Evolutionary conservation across 306 rosid genomes (phyloP).

Genomic region (Malus sylvestris): DNA sequence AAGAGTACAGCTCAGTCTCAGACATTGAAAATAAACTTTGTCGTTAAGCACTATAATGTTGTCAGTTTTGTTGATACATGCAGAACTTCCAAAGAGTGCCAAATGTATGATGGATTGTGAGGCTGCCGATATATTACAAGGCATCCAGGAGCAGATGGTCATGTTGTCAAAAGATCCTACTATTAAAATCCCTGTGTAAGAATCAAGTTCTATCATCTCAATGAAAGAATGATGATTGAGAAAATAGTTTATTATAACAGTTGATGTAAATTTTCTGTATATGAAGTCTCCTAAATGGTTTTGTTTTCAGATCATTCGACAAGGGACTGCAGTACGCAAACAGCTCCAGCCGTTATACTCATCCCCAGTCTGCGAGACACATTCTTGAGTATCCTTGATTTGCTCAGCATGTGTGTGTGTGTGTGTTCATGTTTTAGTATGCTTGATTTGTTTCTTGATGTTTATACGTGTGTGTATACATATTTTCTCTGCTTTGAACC

Average conservation of each 20-base stretch:
- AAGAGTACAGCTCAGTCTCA: not conserved
- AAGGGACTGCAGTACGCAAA: conserved; percentile 74
- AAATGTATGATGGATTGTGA: conserved; percentile 84
- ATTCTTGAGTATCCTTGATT: conserved; percentile 75
- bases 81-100: conserved; percentile 66
- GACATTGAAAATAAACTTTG: not conserved
- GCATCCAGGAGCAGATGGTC: conserved; percentile 68
- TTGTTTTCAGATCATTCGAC: conserved; percentile 62
- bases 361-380: conserved; percentile 42
- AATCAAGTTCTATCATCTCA: conserved; percentile 9
- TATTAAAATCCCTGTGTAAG: conserved; percentile 66
- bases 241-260: not conserved
- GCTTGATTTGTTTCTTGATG: not conserved
- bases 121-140: conserved; percentile 57
- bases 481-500: conserved; percentile 18
- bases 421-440: not conserved
- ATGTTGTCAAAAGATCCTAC: conserved; percentile 65
- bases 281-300: conserved; percentile 7
- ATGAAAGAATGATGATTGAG: not conserved
- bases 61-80: conserved; percentile 14
- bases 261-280: not conserved
- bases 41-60: not conserved
- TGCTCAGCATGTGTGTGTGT: too few species aligned
- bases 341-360: conserved; percentile 35
- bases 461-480: not conserved